Evolutionary conservation across 257 asterid species (phyloP), one percentile per base, ranked within the genome.

Genomic region (Nicotiana paniculata): DNA sequence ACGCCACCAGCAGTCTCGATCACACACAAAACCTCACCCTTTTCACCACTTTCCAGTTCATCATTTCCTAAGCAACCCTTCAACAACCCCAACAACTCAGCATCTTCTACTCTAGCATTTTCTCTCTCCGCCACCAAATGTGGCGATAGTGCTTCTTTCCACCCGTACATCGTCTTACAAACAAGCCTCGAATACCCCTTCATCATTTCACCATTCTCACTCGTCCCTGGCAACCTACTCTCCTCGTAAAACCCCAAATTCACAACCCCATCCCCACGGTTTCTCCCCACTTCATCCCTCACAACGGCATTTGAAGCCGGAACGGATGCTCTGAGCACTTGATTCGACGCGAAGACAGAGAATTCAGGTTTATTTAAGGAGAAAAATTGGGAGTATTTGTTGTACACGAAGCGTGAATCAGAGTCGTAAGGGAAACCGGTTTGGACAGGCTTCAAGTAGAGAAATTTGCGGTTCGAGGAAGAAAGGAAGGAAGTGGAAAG

Each of bases 1-100:
- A n/a, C n/a, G n/a, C n/a, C n/a, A n/a, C n/a, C n/a, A 63, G 99
- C 98, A 85, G 98, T 96, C 89, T 96, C 99, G 76, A 94, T 87
- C 84, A 94, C 90, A 85, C 93, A 91, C 92, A 94, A 84, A 57
- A 84, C 91, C 59, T 88, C 88, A 67, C 77, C 30, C 78, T 87
- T 92, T 53, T 64, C 88, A 43, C 65, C 88, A 43, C 65, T 72
- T 24, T 37, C 85, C 37, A 64, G 39, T 63, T 81, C 89, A 58
- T 81, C 89, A 58, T 32, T 85, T 43, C 82, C 87, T 77, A 95
- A 88, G 87, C 92, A 88, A 84, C 85, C 90, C 87, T 83, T 92
- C 91, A 96, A 82, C 92, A 81, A 84, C 80, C 86, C 92, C 87
- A 96, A 82, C 35, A 94, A 85, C 78, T 92, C 96, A 4, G 87